These are phyloP conservation scores for Leucogyrophana mollusca DNA, from an alignment of 768 basidiomycete genomes.

Conservation along the genomic window DNA sequence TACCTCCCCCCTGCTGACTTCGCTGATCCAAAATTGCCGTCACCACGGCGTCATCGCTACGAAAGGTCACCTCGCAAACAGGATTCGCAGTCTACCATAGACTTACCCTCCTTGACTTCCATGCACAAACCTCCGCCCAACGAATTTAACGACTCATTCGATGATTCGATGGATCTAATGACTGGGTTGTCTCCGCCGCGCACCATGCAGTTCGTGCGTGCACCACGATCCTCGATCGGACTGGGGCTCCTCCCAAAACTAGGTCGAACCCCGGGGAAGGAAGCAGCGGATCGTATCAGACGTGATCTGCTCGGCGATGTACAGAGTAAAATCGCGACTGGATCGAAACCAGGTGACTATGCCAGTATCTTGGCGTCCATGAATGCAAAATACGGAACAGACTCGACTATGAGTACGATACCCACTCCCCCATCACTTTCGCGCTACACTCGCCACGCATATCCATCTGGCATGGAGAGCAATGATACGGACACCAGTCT, in stretches of 20 bases:
- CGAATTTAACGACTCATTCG: conserved; percentile 30
- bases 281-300: conserved; percentile 69
- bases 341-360: conserved; percentile 1
- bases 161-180: conserved; percentile 39
- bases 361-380: not conserved
- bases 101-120: conserved; percentile 56
- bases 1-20: conserved; percentile 70
- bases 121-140: conserved; percentile 34
- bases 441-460: conserved; percentile 51
- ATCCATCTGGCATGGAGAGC: conserved; percentile 38
- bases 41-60: conserved; percentile 31
- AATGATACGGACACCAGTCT: conserved; percentile 55
- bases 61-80: conserved; percentile 29
- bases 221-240: conserved; percentile 32
- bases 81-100: conserved; percentile 28
- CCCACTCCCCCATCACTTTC: conserved; percentile 72
- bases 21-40: conserved; percentile 49
- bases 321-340: conserved; percentile 35
- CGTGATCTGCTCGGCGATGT: conserved; percentile 60
- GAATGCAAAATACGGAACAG: conserved; percentile 25
- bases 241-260: conserved; percentile 34
- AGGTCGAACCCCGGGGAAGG: conserved; percentile 67
- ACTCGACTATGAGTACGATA: conserved; percentile 68
- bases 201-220: conserved; percentile 51
- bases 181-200: conserved; percentile 51